A percentile compares a stretch with the other conserved stretches of the same genome.
These are phyloP conservation scores for Hanseniaspora vineae DNA, from an alignment of 805 yeast genomes.

Conservation along the genomic window DNA sequence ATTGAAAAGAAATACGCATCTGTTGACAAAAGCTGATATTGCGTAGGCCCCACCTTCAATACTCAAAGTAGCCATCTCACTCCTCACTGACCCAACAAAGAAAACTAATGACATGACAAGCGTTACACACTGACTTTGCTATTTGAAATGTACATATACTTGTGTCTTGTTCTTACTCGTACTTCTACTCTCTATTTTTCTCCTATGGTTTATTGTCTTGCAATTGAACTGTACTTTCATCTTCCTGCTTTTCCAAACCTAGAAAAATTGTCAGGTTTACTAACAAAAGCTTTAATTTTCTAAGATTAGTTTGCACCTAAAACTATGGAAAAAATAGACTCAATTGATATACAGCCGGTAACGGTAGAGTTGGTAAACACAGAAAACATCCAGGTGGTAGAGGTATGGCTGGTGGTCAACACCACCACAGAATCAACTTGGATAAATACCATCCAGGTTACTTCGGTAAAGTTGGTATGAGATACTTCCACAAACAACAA, in stretches of 20 bases:
- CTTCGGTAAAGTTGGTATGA: constrained; percentile 99
- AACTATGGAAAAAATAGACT: not conserved
- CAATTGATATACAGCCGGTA: constrained; percentile 64
- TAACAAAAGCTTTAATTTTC: constrained; percentile 1
- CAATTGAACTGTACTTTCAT: not conserved
- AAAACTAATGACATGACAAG: not conserved
- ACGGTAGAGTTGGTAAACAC: constrained; percentile 99
- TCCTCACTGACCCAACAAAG: no score
- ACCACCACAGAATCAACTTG: constrained; percentile 99
- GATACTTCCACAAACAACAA: constrained; percentile 95
- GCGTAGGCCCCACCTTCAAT: no score
- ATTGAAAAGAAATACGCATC: no score
- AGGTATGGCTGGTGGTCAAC: constrained; percentile 99
- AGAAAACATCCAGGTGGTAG: constrained; percentile 99
- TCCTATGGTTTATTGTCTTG: not conserved
- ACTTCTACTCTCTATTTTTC: not conserved
- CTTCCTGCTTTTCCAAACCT: no score
- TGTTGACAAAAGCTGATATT: no score
- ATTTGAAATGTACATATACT: not conserved
- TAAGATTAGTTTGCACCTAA: no score
- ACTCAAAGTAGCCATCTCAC: no score
- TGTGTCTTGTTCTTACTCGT: not conserved
- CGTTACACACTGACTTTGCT: not conserved
- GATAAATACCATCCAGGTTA: constrained; percentile 99
- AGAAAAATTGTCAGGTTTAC: constrained; percentile 3